Conservation (phyloP, 2,329 filamentous ascomycete species). For the Aureobasidium sp. region DNA sequence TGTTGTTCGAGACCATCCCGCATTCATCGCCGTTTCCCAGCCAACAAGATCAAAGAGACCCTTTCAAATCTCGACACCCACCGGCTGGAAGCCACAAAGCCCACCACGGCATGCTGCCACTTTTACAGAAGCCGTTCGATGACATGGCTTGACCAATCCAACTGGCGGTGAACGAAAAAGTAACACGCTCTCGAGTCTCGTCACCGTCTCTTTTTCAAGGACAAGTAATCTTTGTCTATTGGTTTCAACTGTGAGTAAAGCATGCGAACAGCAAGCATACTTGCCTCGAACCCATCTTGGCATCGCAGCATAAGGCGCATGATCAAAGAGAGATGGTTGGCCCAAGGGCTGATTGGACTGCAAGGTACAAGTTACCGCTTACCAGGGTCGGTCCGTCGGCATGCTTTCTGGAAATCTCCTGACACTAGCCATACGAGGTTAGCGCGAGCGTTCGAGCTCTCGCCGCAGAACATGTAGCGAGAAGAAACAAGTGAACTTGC, state of each 20-base stretch:
- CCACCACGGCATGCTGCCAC: neutral
- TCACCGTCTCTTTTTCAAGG: no score
- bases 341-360: no score
- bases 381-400: neutral
- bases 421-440: neutral
- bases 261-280: no score
- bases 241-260: no score
- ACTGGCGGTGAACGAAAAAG: neutral
- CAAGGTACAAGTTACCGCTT: no score
- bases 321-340: no score
- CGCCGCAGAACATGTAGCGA: neutral
- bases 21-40: neutral
- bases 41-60: neutral
- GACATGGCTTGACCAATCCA: neutral
- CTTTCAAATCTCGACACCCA: neutral
- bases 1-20: neutral
- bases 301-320: no score
- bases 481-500: neutral
- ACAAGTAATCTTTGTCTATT: no score
- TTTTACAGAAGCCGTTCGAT: neutral
- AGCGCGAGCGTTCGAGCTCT: neutral
- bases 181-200: neutral
- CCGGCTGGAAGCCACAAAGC: neutral
- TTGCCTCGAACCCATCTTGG: no score
- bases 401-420: rapidly evolving